Conservation (phyloP, 2,329 filamentous ascomycete genomes). For the Xylaria sp. region DNA sequence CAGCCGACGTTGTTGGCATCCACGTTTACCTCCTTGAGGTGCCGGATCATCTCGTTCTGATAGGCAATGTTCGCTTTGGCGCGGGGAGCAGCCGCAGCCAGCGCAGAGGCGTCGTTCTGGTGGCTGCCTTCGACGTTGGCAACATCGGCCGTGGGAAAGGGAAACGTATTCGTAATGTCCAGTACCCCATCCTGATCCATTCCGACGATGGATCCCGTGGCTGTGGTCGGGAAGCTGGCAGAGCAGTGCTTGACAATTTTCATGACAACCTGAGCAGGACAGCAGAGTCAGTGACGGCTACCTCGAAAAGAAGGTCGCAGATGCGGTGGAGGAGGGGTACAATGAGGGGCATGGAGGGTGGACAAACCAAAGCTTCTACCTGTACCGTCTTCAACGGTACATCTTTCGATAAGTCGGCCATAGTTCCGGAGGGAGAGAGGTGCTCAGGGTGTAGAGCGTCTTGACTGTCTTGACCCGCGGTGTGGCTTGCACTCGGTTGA, state of each 20-base stretch:
- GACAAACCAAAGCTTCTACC: constrained; percentile 89
- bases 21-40: constrained; percentile 95
- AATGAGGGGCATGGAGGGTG: constrained; percentile 48
- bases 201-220: constrained; percentile 90
- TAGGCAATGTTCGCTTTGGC: constrained; percentile 90
- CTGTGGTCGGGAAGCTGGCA: constrained; percentile 85
- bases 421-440: constrained; percentile 51
- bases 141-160: constrained; percentile 86
- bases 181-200: constrained; percentile 87
- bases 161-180: constrained; percentile 94
- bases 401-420: constrained; percentile 72
- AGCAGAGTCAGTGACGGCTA: constrained; percentile 29
- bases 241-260: constrained; percentile 98
- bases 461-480: constrained; percentile 18
- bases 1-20: constrained; percentile 98
- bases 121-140: constrained; percentile 72
- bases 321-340: constrained; percentile 37
- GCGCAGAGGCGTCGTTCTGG: constrained; percentile 78
- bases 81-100: constrained; percentile 88
- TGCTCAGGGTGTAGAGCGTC: constrained; percentile 3
- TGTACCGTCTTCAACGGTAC: constrained; percentile 85
- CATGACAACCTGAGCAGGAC: constrained; percentile 80
- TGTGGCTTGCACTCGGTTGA: constrained; percentile 29
- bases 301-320: constrained; percentile 9
- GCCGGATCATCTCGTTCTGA: constrained; percentile 96